Evolutionary conservation across 345 rosid species (phyloP).

Genomic region (Arabis hirsuta): DNA sequence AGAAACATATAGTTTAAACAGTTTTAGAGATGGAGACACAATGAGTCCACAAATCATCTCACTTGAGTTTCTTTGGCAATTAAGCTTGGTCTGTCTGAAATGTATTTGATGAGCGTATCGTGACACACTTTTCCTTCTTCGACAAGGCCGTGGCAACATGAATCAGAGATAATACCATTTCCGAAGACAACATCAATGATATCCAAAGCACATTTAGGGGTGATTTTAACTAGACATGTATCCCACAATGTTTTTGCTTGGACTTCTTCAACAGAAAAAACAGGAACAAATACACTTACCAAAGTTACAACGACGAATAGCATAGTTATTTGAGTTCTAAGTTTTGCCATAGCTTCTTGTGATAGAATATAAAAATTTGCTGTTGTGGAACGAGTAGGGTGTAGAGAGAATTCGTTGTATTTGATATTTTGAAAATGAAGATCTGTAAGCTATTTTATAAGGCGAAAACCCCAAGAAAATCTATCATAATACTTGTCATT

Average conservation of each 20-base stretch:
- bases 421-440: not conserved
- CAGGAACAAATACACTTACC: not conserved
- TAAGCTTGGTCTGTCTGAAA: not conserved
- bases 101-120: not conserved
- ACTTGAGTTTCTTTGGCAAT: not conserved
- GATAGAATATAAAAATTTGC: not conserved
- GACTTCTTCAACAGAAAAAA: not conserved
- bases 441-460: slow-evolving; percentile 1
- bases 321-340: not conserved
- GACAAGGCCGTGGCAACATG: not conserved
- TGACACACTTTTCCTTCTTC: not conserved
- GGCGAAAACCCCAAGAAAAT: not conserved
- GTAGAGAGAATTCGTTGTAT: not conserved
- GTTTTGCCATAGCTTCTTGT: slow-evolving; percentile 2
- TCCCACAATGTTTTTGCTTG: not conserved
- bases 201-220: slow-evolving; percentile 3
- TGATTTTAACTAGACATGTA: not conserved
- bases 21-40: not conserved
- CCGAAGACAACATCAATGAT: not conserved
- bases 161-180: not conserved
- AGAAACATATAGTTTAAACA: not conserved
- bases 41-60: not conserved
- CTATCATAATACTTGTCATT: too few species aligned
- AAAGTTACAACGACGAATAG: not conserved
- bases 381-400: not conserved